Conservation (phyloP, 768 basidiomycete genomes). For the Gloeopeniophorella convolvens region DNA sequence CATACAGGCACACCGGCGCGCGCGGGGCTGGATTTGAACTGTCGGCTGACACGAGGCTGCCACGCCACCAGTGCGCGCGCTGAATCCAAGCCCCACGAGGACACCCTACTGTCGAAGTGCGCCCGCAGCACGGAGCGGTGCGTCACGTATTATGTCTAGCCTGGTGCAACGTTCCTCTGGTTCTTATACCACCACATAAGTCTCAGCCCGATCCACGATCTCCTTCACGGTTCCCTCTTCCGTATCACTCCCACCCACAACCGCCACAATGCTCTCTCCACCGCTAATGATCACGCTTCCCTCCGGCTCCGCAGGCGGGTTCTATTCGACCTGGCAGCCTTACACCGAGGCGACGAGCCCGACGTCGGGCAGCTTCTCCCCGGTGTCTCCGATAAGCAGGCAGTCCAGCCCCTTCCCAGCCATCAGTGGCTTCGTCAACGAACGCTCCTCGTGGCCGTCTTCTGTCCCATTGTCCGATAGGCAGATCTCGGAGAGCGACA, state of each 20-base stretch:
- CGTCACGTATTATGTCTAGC: too few relatives aligned
- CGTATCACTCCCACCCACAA: conserved; percentile 1
- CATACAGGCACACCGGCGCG: too few relatives aligned
- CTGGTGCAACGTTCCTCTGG: too few relatives aligned
- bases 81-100: too few relatives aligned
- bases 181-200: too few relatives aligned
- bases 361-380: neutral
- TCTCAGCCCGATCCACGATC: too few relatives aligned
- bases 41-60: too few relatives aligned
- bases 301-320: neutral
- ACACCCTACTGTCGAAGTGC: too few relatives aligned
- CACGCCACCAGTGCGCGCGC: too few relatives aligned
- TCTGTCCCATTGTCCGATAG: neutral
- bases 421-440: neutral
- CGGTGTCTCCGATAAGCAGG: neutral
- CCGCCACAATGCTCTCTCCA: neutral
- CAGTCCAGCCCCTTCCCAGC: neutral
- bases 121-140: too few relatives aligned
- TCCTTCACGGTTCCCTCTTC: too few relatives aligned
- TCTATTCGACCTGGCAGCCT: neutral
- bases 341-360: neutral
- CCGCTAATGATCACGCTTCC: neutral
- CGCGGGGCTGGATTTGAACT: too few relatives aligned
- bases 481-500: neutral
- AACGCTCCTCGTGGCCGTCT: neutral